A percentile compares a stretch with the other conserved stretches of the same genome.
phyloP scores from a whole-genome alignment of 1,284 basidiomycete genomes.

The Leccinum pachyderme region DNA sequence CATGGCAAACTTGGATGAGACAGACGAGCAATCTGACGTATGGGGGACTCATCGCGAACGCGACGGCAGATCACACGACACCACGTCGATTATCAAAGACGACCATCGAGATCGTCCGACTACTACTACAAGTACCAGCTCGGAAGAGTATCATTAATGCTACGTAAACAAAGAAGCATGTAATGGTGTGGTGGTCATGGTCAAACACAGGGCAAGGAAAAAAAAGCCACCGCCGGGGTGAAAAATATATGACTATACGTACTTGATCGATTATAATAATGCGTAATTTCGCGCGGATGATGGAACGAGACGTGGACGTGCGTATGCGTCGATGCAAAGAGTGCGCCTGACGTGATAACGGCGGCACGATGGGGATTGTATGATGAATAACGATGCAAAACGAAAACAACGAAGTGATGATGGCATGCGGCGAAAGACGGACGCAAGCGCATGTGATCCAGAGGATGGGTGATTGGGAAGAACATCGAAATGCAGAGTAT shows the following conservation, averaged over 20 bases:
- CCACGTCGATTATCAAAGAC: neutral
- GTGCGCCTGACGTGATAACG: conserved; percentile 9
- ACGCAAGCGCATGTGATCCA: neutral
- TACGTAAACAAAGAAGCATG: conserved; percentile 12
- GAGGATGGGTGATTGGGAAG: neutral
- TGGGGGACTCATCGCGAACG: neutral
- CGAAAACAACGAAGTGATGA: conserved; percentile 11
- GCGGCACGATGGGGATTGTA: conserved; percentile 1
- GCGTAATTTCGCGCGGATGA: conserved; percentile 16
- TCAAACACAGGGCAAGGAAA: neutral
- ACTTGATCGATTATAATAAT: conserved; percentile 33
- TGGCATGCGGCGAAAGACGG: conserved; percentile 9
- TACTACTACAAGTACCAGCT: conserved; percentile 16
- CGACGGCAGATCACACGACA: neutral
- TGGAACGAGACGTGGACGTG: conserved; percentile 8
- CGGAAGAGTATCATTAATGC: conserved; percentile 5
- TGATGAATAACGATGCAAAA: conserved; percentile 24
- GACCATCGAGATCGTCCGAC: neutral
- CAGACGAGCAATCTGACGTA: neutral
- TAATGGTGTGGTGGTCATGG: conserved; percentile 1
- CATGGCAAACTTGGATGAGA: neutral
- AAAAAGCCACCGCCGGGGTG: conserved; percentile 20
- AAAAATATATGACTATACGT: conserved; percentile 23
- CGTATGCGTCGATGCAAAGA: conserved; percentile 18
- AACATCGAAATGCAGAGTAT: conserved; percentile 9